These are phyloP conservation scores for Penicillium desertorum DNA, from an alignment of 495 filamentous ascomycete genomes.

Conservation along the genomic window DNA sequence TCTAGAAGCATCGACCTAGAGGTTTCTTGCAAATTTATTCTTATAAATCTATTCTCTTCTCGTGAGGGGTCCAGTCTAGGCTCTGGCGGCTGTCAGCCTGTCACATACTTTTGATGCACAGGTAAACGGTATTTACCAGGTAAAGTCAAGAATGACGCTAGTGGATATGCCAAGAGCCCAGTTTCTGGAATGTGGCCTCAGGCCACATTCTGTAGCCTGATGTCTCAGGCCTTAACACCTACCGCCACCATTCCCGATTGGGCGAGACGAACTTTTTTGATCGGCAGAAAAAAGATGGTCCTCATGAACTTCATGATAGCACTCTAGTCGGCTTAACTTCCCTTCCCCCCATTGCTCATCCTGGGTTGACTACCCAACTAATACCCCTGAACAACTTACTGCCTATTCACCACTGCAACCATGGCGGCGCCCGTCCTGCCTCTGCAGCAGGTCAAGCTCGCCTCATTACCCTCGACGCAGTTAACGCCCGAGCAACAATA, in stretches of 20 bases:
- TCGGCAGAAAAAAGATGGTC: conserved; percentile 37
- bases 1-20: not conserved
- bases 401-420: conserved; percentile 18
- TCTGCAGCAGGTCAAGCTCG: conserved; percentile 79
- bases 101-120: not conserved
- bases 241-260: conserved; percentile 28
- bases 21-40: not conserved
- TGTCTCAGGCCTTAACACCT: conserved; percentile 21
- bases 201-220: not conserved
- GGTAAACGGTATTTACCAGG: not conserved
- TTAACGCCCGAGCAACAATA: conserved; percentile 87
- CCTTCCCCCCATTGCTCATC: not conserved
- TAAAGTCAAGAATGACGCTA: not conserved
- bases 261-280: conserved; percentile 32
- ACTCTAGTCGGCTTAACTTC: conserved; percentile 2
- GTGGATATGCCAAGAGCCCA: not conserved
- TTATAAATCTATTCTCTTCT: not conserved
- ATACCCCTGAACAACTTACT: not conserved
- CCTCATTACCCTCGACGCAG: conserved; percentile 51
- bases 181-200: conserved; percentile 8
- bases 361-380: not conserved
- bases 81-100: not conserved
- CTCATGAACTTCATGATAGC: conserved; percentile 20
- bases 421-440: conserved; percentile 91
- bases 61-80: not conserved